Evolutionary conservation across 1,139 yeast genomes (phyloP).

Genomic region (Arxiozyma heterogenica): DNA sequence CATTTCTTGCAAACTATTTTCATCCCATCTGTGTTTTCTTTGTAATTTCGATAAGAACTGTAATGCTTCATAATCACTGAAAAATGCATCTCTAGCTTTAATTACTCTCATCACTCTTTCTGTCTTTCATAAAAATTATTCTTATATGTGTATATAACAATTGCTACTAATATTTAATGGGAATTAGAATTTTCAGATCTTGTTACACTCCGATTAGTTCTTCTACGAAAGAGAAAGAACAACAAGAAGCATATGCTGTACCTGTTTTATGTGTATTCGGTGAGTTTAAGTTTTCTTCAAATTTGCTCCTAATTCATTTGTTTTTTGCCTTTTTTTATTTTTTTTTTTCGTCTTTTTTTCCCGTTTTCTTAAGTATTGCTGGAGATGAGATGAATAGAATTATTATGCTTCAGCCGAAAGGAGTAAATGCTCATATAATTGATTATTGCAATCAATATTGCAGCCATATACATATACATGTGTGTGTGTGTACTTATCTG

Average conservation of each 20-base stretch:
- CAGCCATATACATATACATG: not conserved
- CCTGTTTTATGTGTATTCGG: not conserved
- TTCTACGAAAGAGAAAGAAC: not conserved
- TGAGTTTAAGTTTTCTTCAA: too few relatives aligned
- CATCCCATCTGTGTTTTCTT: conserved; percentile 35
- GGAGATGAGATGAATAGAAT: not conserved
- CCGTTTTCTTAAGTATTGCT: not conserved
- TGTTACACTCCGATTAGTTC: not conserved
- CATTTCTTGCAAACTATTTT: conserved; percentile 19
- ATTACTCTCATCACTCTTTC: conserved; percentile 23
- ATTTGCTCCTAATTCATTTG: not conserved
- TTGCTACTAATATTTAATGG: not conserved
- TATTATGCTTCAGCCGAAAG: not conserved
- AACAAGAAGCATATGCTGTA: not conserved
- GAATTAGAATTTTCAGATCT: not conserved
- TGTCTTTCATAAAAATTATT: not conserved
- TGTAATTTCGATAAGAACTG: conserved; percentile 27
- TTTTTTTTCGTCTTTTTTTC: too few relatives aligned
- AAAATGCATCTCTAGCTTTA: conserved; percentile 26
- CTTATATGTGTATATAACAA: too few relatives aligned
- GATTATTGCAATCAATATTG: not conserved
- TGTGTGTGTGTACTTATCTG: too few relatives aligned
- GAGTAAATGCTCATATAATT: too few relatives aligned
- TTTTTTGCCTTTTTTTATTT: too few relatives aligned
- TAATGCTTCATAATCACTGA: conserved; percentile 32